Percentiles rank a stretch among this genome's conserved stretches.
Evolutionary conservation across 2,329 filamentous ascomycete genomes (phyloP).

Genomic region (Coniochaeta prunicola): DNA sequence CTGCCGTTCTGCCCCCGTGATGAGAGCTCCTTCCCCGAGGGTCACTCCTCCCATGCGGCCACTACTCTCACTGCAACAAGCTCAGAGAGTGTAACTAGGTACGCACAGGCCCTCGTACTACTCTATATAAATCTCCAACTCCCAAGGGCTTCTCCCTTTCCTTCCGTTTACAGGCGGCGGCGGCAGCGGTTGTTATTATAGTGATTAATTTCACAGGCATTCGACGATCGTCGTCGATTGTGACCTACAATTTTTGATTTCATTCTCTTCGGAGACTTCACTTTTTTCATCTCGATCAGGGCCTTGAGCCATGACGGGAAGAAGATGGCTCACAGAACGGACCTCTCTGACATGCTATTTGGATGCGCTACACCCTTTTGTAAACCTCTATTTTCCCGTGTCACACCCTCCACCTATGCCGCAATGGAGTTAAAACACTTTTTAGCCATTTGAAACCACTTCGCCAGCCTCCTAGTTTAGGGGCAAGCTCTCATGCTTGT

Average conservation of each 20-base stretch:
- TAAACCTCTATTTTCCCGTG: neutral
- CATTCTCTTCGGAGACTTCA: neutral
- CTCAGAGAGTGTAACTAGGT: too few relatives aligned
- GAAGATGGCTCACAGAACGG: neutral
- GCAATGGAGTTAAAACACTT: neutral
- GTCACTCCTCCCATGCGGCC: too few relatives aligned
- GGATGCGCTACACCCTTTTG: neutral
- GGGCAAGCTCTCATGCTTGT: conserved; percentile 50
- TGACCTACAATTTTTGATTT: neutral
- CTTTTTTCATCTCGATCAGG: neutral
- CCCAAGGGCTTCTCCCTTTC: too few relatives aligned
- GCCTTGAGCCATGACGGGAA: neutral
- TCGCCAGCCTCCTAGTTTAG: conserved; percentile 12
- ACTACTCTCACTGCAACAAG: too few relatives aligned
- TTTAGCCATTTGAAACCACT: neutral
- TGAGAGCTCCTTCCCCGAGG: too few relatives aligned
- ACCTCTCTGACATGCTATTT: too few relatives aligned
- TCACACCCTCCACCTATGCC: neutral
- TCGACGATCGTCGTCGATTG: neutral
- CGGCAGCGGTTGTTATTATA: neutral
- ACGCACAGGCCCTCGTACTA: too few relatives aligned
- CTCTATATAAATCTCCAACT: too few relatives aligned
- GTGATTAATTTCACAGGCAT: neutral
- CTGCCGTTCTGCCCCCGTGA: too few relatives aligned
- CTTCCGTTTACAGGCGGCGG: neutral